Evolutionary conservation across 257 asterid genomes (phyloP), one percentile per base, ranked within the genome.

Genomic region (Plantago ovata): DNA sequence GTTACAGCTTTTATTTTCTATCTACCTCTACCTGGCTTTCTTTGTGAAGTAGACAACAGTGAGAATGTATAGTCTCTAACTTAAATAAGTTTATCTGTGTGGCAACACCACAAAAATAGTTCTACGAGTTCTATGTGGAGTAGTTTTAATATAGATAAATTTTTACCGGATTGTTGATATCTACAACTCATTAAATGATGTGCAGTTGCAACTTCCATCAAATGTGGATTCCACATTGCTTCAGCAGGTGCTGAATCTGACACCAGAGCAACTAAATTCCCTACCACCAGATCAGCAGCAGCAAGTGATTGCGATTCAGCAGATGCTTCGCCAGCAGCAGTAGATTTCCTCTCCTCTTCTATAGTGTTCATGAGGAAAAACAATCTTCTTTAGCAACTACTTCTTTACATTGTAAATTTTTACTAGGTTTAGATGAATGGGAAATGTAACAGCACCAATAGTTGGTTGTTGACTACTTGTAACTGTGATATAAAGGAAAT

Each of bases 251-350:
- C 60, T 90, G 75, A 81, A 68, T 63, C 81, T 90, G 32, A 84
- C 96, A 7, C 89, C 94, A 0, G 96, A 90, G 67, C 95, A 82
- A 73, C 69, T 90, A 70, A 79, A 79, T 64, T 76, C 87, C 40
- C 72, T 90, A 61, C 87, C 98, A 14, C 82, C 89, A n/a, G 98
- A 90, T 58, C 96, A 90, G 81, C 95, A 75, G 50, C 91, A 77
- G 69, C 86, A 87, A 75, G 91, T 90, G 36, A 77, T 83, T 74
- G 95, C 84, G 71, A 95, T 90, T 50, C 98, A 90, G 76, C 81
- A 81, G 84, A 79, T 79, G 95, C 95, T 87, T 62, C 80, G 94
- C 46, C 90, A 83, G 81, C 28, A 33, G 39, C 24, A 66, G 9
- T 22, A 23, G 11, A 55, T 33, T 39, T 55, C 18, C 23, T 51